A percentile compares a stretch with the other conserved stretches of the same genome.
These are phyloP conservation scores for Aspergillus sp. DNA, from an alignment of 2,329 filamentous ascomycete species.

Conservation along the genomic window DNA sequence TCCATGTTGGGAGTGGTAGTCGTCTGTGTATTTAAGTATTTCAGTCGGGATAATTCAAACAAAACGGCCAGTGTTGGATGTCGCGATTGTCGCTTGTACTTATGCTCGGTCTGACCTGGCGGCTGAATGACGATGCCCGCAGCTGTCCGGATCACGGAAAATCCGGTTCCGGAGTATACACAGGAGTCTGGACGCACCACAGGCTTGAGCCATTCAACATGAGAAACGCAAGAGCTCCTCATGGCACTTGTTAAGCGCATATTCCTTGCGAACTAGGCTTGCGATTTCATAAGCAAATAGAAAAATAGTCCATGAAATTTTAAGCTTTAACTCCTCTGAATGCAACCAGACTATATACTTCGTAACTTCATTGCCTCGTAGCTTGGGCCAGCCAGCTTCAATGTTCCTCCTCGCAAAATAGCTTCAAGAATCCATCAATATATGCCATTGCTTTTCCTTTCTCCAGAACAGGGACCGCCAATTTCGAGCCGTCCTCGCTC, in stretches of 20 bases:
- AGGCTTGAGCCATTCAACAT: neutral
- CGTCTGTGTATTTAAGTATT: neutral
- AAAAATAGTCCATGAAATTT: neutral
- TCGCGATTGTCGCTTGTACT: neutral
- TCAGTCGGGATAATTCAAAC: neutral
- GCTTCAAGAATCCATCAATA: constrained; percentile 41
- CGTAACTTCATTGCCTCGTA: constrained; percentile 22
- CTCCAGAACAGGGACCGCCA: constrained; percentile 27
- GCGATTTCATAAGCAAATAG: neutral
- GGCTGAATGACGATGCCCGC: constrained; percentile 19
- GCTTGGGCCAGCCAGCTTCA: constrained; percentile 22
- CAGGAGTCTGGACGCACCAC: neutral
- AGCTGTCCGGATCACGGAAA: constrained; percentile 21
- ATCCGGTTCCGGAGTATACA: constrained; percentile 14
- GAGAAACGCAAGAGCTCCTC: neutral
- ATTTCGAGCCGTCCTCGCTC: constrained; percentile 2
- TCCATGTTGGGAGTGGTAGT: constrained; percentile 29
- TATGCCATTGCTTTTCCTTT: constrained; percentile 42
- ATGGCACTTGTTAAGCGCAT: neutral
- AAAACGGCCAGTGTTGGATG: neutral
- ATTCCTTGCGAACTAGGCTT: neutral
- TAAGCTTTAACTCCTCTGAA: neutral
- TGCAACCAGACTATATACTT: constrained; percentile 16
- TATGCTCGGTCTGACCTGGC: neutral
- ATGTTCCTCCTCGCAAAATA: constrained; percentile 43